Base-by-base conservation (phyloP, 176 grass and related monocot species). In the Microstegium vimineum region DNA sequence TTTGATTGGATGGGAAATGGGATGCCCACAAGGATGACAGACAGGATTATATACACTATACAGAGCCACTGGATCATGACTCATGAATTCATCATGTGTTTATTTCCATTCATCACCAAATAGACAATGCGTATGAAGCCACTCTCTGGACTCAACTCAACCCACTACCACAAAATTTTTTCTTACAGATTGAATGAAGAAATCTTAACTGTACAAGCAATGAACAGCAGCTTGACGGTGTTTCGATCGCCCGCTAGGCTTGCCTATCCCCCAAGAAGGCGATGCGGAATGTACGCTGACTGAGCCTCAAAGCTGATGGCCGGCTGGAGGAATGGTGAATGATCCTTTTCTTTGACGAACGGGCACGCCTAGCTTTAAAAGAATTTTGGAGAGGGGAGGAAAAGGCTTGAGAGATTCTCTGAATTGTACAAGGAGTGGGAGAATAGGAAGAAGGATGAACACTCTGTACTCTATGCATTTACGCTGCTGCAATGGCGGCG, bases 131-230 rank as follows among this genome's bases (percentile, higher is more conserved):
- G 47, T 76, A 76, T 70, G 71, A 81, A 89, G 51, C 36, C 75
- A 76, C 71, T 76, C 61, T 68, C 36, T 75, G 15, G 28, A 52
- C 49, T n/a, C 26, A 33, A 62, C 26, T 60, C 69, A 10, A 65
- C 73, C 72, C 59, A 70, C 79, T 74, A 94, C 69, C 91, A 89
- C 89, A 95, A 90, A 41, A 74, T 70, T 75, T 51, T 90, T 92
- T 90, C 85, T 92, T 90, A 95, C 87, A 95, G 59, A 81, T 94
- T 95, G 93, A 95, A 90, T 92, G 71, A 95, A 95, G 5, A 90
- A 92, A 91, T 90, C 80, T 73, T 87, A 76, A 84, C 93, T 95
- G 90, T 95, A 95, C 93, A 95, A 81, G 73, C 66, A 88, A 63
- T 17, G 43, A 46, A 25, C 5, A 61, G 80, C 78, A 78, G 82